These are phyloP conservation scores for Neopestalotiopsis sp. DNA, from an alignment of 2,329 filamentous ascomycete genomes.

Conservation along the genomic window DNA sequence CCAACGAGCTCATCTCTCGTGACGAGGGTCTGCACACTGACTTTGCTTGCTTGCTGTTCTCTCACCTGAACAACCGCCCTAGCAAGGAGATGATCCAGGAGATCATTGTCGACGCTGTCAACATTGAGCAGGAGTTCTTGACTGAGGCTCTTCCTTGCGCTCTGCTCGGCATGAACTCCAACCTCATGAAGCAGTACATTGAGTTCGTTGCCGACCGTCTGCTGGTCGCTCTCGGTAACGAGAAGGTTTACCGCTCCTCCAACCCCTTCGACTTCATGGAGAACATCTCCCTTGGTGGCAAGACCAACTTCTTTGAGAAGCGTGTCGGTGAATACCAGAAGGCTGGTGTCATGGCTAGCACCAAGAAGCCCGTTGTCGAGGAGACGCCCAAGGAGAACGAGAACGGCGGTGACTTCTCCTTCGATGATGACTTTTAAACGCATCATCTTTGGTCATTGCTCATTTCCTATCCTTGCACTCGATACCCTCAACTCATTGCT, in stretches of 20 bases:
- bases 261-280: constrained; percentile 99
- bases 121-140: constrained; percentile 96
- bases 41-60: constrained; percentile 97
- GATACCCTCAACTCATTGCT: constrained; percentile 32
- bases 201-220: constrained; percentile 98
- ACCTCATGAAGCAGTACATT: constrained; percentile 99
- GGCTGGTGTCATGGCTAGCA: constrained; percentile 96
- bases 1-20: constrained; percentile 99
- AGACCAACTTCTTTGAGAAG: constrained; percentile 99
- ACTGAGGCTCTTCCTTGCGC: constrained; percentile 92
- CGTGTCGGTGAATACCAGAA: constrained; percentile 99
- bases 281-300: constrained; percentile 97
- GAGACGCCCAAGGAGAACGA: constrained; percentile 57
- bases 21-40: constrained; percentile 99
- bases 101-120: constrained; percentile 93
- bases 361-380: constrained; percentile 66
- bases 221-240: constrained; percentile 89
- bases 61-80: constrained; percentile 93
- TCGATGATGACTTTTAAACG: constrained; percentile 94
- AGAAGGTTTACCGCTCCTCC: constrained; percentile 88
- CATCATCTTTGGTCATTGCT: constrained; percentile 23
- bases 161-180: constrained; percentile 96
- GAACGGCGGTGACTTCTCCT: constrained; percentile 82
- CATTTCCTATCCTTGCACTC: constrained; percentile 26
- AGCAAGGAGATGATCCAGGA: constrained; percentile 79